phyloP scores from a whole-genome alignment of 2,329 filamentous ascomycete species.

The Colletotrichum sp. region DNA sequence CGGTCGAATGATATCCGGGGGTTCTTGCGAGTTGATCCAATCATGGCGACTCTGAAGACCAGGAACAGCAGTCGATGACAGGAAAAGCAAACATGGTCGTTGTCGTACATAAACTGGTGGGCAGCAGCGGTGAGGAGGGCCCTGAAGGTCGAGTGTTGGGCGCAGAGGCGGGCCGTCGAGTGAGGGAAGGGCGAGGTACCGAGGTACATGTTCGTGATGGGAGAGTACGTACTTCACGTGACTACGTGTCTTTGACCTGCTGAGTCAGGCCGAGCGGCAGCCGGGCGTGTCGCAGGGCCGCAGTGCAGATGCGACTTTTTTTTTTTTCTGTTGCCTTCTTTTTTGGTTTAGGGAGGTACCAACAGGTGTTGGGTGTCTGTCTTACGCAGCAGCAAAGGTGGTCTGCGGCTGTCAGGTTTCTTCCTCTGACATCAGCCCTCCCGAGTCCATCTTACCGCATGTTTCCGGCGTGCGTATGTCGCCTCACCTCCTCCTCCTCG shows the following conservation, averaged over 20 bases:
- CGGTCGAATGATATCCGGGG: not conserved
- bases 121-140: not conserved
- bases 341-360: not conserved
- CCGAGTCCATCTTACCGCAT: not conserved
- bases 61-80: conserved; percentile 4
- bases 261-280: conserved; percentile 15
- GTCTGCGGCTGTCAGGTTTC: not conserved
- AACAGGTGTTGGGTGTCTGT: not conserved
- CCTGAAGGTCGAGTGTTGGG: not conserved
- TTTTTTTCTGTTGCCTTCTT: not conserved
- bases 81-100: conserved; percentile 9
- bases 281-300: conserved; percentile 1
- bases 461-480: not conserved
- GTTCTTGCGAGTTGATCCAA: not conserved
- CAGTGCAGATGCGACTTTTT: not conserved
- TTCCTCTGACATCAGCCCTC: not conserved
- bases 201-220: not conserved
- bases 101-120: not conserved
- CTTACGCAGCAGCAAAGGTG: not conserved
- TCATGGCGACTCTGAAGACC: not conserved
- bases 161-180: not conserved
- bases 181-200: not conserved
- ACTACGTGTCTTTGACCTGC: conserved; percentile 21
- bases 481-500: not conserved
- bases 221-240: not conserved